phyloP scores from a whole-genome alignment of 805 yeast genomes.

The Sungouiozyma intestinalis region DNA sequence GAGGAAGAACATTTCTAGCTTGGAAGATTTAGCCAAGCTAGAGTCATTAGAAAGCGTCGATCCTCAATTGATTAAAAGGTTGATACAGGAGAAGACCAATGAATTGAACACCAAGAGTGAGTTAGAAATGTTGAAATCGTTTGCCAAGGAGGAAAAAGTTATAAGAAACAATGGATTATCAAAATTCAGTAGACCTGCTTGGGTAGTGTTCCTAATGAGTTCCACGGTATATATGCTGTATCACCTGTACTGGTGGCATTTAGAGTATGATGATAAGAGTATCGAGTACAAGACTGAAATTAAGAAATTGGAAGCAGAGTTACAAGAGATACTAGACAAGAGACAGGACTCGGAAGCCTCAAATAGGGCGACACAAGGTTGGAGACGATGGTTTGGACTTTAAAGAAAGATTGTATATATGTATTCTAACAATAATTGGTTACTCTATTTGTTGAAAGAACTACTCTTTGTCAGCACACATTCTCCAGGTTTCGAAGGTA shows the following conservation, averaged over 20 bases:
- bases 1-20: slow-evolving; percentile 9
- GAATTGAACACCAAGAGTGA: slow-evolving; percentile 23
- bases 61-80: slow-evolving; percentile 22
- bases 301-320: slow-evolving; percentile 12
- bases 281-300: slow-evolving; percentile 12
- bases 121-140: slow-evolving; percentile 17
- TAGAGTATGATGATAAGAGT: slow-evolving; percentile 22
- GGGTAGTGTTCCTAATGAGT: slow-evolving; percentile 26
- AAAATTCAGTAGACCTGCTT: slow-evolving; percentile 21
- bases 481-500: slow-evolving; percentile 21
- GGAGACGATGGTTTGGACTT: background rate
- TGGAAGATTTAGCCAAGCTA: slow-evolving; percentile 26
- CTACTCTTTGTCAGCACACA: slow-evolving; percentile 23
- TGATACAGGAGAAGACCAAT: slow-evolving; percentile 24
- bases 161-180: slow-evolving; percentile 9
- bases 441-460: slow-evolving; percentile 3
- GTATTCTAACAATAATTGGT: no score
- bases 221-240: slow-evolving; percentile 21
- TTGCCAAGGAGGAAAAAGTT: slow-evolving; percentile 14
- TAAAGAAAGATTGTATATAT: no score
- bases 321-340: slow-evolving; percentile 4
- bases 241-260: slow-evolving; percentile 24
- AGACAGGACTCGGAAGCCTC: background rate
- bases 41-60: slow-evolving; percentile 25
- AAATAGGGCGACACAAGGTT: background rate